phyloP scores from a whole-genome alignment of 306 rosid species.

The Chamaecrista fasciculata region DNA sequence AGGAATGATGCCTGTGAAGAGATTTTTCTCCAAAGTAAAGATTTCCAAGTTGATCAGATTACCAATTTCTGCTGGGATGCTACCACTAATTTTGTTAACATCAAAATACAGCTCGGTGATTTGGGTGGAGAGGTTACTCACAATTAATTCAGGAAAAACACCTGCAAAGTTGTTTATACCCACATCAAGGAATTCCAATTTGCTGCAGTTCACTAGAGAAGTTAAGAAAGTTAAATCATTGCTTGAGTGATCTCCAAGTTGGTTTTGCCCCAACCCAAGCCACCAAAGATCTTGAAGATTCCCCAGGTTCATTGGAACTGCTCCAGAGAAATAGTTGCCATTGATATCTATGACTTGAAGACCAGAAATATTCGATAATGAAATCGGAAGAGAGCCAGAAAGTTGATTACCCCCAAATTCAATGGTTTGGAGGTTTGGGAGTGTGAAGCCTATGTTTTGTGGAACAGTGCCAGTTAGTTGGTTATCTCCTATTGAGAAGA shows the following conservation, averaged over 20 bases:
- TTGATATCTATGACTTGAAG: neutral
- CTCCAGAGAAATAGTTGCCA: neutral
- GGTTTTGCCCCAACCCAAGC: neutral
- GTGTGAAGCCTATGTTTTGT: neutral
- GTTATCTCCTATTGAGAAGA: neutral
- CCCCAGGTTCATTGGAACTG: neutral
- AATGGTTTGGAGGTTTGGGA: neutral
- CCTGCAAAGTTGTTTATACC: neutral
- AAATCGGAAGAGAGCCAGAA: neutral
- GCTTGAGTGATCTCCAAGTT: neutral
- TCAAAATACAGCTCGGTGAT: neutral
- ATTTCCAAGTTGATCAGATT: neutral
- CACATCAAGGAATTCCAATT: neutral
- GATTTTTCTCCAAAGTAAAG: neutral
- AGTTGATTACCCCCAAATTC: neutral
- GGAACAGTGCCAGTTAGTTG: slow-evolving; percentile 20
- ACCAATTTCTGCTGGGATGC: neutral
- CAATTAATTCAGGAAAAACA: neutral
- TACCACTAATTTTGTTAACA: neutral
- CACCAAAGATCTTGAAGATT: neutral
- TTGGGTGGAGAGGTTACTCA: neutral
- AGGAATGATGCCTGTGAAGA: neutral
- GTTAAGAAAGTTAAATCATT: neutral
- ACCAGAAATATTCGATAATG: neutral
- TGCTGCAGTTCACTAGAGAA: neutral